These are phyloP conservation scores for Capsicum rhomboideum DNA, from an alignment of 257 asterid species.

Conservation along the genomic window DNA sequence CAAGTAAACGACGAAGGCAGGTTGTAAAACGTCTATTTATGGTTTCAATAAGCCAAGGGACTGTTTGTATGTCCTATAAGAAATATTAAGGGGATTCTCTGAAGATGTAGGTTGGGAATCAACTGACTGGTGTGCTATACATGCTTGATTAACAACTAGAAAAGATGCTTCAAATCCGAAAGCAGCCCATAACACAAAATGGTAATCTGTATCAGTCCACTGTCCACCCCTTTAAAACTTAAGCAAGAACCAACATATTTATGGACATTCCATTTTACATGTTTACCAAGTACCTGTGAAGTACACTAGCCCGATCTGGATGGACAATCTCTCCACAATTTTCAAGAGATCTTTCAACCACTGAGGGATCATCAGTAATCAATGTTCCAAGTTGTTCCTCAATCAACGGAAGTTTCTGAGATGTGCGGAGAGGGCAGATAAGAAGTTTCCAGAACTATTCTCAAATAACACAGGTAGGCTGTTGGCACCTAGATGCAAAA, in stretches of 20 bases:
- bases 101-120: neutral
- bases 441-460: neutral
- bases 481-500: neutral
- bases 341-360: slow-evolving; percentile 55
- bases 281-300: slow-evolving; percentile 48
- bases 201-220: neutral
- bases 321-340: slow-evolving; percentile 48
- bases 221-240: neutral
- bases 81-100: neutral
- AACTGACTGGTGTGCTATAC: neutral
- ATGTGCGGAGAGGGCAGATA: slow-evolving; percentile 5
- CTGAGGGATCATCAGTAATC: slow-evolving; percentile 84
- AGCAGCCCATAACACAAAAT: neutral
- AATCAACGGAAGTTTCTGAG: slow-evolving; percentile 72
- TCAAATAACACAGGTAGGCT: slow-evolving; percentile 3
- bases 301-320: slow-evolving; percentile 56
- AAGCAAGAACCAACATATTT: neutral
- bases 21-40: neutral
- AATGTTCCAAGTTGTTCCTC: slow-evolving; percentile 76
- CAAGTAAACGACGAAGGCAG: neutral
- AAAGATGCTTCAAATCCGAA: neutral
- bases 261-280: neutral
- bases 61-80: neutral
- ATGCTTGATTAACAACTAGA: neutral
- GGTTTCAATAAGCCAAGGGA: neutral